Evolutionary conservation across 2,329 filamentous ascomycete species (phyloP).

Genomic region (Botrytis galanthina): DNA sequence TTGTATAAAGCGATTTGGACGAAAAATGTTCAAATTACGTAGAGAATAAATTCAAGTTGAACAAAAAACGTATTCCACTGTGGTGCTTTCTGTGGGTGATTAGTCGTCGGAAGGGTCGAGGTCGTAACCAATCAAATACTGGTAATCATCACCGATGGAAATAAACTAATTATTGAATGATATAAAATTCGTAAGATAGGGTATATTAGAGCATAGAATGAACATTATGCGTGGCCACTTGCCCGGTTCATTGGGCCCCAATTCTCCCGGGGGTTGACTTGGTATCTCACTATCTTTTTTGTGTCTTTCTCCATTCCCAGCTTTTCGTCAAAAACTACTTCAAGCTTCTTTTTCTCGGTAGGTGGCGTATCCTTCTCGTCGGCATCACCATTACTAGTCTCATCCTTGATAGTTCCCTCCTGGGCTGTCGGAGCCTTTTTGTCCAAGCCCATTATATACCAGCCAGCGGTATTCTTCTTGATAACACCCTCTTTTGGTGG

Average conservation of each 20-base stretch:
- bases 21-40: not conserved
- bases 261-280: conserved; percentile 84
- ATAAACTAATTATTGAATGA: not conserved
- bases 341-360: conserved; percentile 37
- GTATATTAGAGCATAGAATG: not conserved
- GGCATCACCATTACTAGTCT: conserved; percentile 19
- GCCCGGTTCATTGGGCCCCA: conserved; percentile 69
- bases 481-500: conserved; percentile 74
- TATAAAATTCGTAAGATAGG: not conserved
- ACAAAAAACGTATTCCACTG: not conserved
- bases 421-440: conserved; percentile 26
- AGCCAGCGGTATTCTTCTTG: conserved; percentile 68
- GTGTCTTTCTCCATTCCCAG: conserved; percentile 68
- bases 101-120: not conserved
- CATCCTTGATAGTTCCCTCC: conserved; percentile 21
- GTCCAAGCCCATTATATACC: conserved; percentile 57
- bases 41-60: not conserved
- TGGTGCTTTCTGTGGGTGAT: not conserved
- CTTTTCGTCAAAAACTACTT: conserved; percentile 73
- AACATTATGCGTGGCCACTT: conserved; percentile 26
- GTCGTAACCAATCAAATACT: not conserved
- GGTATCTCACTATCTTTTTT: conserved; percentile 78
- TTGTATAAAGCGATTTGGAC: not conserved
- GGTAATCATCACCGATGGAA: not conserved
- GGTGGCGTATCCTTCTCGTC: not conserved